A percentile compares a stretch with the other conserved stretches of the same genome.
phyloP scores from a whole-genome alignment of 257 asterid species.

The Nicotiana obtusifolia region DNA sequence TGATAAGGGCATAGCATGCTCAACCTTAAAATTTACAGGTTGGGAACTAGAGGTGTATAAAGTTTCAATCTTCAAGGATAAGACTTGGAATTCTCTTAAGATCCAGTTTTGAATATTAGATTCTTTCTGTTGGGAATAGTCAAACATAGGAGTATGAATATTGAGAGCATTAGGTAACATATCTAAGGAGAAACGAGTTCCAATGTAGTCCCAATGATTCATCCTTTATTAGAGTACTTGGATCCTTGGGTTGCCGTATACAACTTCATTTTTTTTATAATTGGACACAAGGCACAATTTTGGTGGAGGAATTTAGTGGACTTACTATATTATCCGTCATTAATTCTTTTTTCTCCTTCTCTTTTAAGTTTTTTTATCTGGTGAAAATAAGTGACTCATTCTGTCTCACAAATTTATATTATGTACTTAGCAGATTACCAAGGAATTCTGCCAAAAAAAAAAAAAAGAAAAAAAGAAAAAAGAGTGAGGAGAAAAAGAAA shows the following conservation, averaged over 20 bases:
- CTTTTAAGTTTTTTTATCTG: neutral
- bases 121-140: conserved; percentile 26
- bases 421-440: neutral
- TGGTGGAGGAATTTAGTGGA: conserved; percentile 10
- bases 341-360: neutral
- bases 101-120: conserved; percentile 47
- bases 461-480: no score
- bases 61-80: conserved; percentile 29
- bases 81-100: conserved; percentile 32
- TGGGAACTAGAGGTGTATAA: conserved; percentile 23
- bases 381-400: neutral
- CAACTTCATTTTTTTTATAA: conserved; percentile 7
- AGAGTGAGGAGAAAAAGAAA: neutral
- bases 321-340: conserved; percentile 2
- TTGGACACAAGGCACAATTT: conserved; percentile 17
- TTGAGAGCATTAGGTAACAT: conserved; percentile 26
- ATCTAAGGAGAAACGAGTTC: conserved; percentile 18
- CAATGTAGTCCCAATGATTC: conserved; percentile 18
- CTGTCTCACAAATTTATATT: neutral
- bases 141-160: conserved; percentile 27
- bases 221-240: conserved; percentile 12
- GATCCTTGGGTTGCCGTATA: conserved; percentile 9
- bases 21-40: conserved; percentile 24
- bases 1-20: conserved; percentile 38
- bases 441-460: neutral